Percentiles rank a stretch among this genome's conserved stretches.
Evolutionary conservation across 2,329 filamentous ascomycete species (phyloP).

Genomic region (Fusarium sororula): DNA sequence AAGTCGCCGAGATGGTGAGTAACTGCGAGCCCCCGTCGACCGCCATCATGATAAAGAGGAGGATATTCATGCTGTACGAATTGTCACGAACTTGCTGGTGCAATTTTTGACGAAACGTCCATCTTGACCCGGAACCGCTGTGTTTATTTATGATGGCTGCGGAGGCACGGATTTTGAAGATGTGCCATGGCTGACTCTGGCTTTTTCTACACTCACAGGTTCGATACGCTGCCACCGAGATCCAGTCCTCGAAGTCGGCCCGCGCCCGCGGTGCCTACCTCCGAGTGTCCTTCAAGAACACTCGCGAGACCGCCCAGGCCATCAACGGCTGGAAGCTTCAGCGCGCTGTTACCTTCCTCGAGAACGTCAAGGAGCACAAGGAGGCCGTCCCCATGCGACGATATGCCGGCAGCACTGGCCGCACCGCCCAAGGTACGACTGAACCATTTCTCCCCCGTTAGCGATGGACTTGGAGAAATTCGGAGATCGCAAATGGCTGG

Average conservation of each 20-base stretch:
- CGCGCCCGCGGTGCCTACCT: slow-evolving; percentile 98
- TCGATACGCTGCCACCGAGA: slow-evolving; percentile 94
- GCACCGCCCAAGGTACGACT: slow-evolving; percentile 94
- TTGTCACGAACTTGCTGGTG: slow-evolving; percentile 23
- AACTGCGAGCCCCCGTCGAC: slow-evolving; percentile 37
- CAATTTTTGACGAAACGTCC: slow-evolving; percentile 15
- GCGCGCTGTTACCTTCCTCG: slow-evolving; percentile 94
- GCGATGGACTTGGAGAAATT: slow-evolving; percentile 9
- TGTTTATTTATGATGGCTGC: not conserved
- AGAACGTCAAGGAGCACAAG: slow-evolving; percentile 97
- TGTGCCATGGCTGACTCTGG: slow-evolving; percentile 39
- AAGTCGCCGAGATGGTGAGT: slow-evolving; percentile 68
- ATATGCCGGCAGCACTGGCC: slow-evolving; percentile 95
- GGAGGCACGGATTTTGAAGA: slow-evolving; percentile 12
- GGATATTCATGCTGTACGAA: slow-evolving; percentile 15
- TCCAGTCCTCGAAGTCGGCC: slow-evolving; percentile 90
- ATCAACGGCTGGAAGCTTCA: slow-evolving; percentile 99
- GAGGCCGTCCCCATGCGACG: slow-evolving; percentile 98
- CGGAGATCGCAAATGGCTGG: slow-evolving; percentile 8
- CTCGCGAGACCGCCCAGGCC: slow-evolving; percentile 97
- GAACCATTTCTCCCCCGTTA: not conserved
- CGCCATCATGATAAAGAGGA: slow-evolving; percentile 36
- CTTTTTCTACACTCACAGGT: slow-evolving; percentile 63
- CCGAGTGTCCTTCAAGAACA: slow-evolving; percentile 99
- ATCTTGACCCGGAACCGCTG: not conserved